Base-by-base conservation (phyloP, 176 grass and related monocot genomes). In the Cocos nucifera region DNA sequence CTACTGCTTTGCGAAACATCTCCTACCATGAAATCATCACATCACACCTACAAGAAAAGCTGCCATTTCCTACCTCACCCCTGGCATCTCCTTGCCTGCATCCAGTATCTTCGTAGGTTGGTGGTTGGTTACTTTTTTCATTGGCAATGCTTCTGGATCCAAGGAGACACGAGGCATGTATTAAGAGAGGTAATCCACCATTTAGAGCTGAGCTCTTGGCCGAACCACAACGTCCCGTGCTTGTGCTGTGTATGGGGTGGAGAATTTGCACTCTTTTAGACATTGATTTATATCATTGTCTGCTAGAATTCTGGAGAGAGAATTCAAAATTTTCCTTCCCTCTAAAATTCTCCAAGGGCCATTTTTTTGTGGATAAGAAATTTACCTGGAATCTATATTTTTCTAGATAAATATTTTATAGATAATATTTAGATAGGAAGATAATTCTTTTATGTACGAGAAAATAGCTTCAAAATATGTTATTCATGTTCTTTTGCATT, bases 271-370 rank as follows among this genome's bases (percentile, higher is more conserved):
- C 59, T 51, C 73, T 23, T 83, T 83, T 71, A 73, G n/a, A 63
- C 79, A 83, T 83, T 80, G 82, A 95, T 86, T 77, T 58, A 63
- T 83, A 76, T n/a, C n/a, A n/a, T n/a, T n/a, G n/a, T n/a, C n/a
- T n/a, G n/a, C n/a, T n/a, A n/a, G n/a, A n/a, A n/a, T n/a, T n/a
- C n/a, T n/a, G n/a, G n/a, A n/a, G n/a, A n/a, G n/a, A n/a, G n/a
- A n/a, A n/a, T n/a, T n/a, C n/a, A n/a, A n/a, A n/a, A n/a, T n/a
- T n/a, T n/a, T n/a, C n/a, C n/a, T n/a, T n/a, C n/a, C n/a, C n/a
- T n/a, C n/a, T n/a, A n/a, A n/a, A n/a, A n/a, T n/a, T n/a, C n/a
- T n/a, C n/a, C n/a, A n/a, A n/a, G n/a, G n/a, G n/a, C n/a, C n/a
- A n/a, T n/a, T n/a, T n/a, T n/a, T n/a, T n/a, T n/a, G n/a, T n/a